A percentile compares a stretch with the other conserved stretches of the same genome.
Conservation (phyloP, 2,329 filamentous ascomycete genomes). For the Diplodia sapinea region DNA sequence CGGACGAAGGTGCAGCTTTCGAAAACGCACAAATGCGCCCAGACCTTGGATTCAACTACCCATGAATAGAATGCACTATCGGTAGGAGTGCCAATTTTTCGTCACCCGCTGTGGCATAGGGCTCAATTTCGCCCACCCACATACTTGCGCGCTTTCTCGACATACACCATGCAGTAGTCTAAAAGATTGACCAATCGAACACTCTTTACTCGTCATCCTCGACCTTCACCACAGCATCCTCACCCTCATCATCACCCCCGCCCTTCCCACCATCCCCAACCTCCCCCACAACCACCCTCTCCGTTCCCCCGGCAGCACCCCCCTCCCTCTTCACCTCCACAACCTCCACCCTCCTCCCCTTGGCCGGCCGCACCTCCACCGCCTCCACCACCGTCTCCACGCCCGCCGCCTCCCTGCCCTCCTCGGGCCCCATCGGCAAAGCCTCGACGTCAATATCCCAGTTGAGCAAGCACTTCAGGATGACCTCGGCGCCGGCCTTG, state of each 20-base stretch:
- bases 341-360: constrained; percentile 49
- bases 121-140: too few species aligned
- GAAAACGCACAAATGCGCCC: too few species aligned
- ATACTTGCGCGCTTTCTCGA: too few species aligned
- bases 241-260: background rate
- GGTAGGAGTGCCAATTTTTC: too few species aligned
- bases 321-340: constrained; percentile 39
- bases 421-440: constrained; percentile 76
- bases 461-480: constrained; percentile 76
- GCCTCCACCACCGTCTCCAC: constrained; percentile 84
- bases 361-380: constrained; percentile 63
- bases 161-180: too few species aligned
- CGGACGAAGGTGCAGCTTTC: too few species aligned
- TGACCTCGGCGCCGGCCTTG: constrained; percentile 83
- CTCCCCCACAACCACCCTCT: constrained; percentile 8
- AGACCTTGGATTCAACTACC: too few species aligned
- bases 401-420: constrained; percentile 67
- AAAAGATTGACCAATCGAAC: too few species aligned
- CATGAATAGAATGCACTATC: too few species aligned
- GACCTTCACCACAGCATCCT: background rate
- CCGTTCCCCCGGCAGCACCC: background rate
- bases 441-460: constrained; percentile 79
- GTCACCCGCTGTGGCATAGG: too few species aligned
- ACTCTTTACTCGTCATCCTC: background rate
- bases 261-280: background rate